These are phyloP conservation scores for Haplosporangium sp. DNA, from an alignment of 371 early-diverging fungal species.

Conservation along the genomic window DNA sequence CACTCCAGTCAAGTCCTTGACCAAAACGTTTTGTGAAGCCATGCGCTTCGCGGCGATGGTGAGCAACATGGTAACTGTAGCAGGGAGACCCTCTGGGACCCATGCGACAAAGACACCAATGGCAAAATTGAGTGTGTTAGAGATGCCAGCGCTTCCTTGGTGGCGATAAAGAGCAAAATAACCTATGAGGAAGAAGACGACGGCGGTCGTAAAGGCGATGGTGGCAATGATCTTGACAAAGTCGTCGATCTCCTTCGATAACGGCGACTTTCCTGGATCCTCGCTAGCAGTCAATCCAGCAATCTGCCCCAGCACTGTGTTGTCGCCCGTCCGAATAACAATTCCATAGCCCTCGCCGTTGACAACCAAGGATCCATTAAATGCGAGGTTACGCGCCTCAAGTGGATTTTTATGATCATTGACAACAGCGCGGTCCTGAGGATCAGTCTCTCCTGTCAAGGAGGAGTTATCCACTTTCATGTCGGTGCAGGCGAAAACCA, in stretches of 20 bases:
- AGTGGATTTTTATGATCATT: slow-evolving; percentile 81
- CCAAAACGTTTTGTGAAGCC: slow-evolving; percentile 88
- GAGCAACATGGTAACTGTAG: slow-evolving; percentile 90
- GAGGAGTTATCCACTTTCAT: slow-evolving; percentile 97
- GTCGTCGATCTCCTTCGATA: slow-evolving; percentile 80
- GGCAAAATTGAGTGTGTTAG: slow-evolving; percentile 86
- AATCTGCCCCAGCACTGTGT: slow-evolving; percentile 94
- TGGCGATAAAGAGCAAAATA: slow-evolving; percentile 54
- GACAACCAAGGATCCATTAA: slow-evolving; percentile 89
- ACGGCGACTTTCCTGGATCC: slow-evolving; percentile 74
- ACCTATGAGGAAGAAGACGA: slow-evolving; percentile 87
- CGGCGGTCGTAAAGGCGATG: slow-evolving; percentile 79
- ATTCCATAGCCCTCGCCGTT: slow-evolving; percentile 92
- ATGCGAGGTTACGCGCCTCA: slow-evolving; percentile 91
- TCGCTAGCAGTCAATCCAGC: slow-evolving; percentile 88
- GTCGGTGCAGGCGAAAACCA: slow-evolving; percentile 78
- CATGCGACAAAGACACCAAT: slow-evolving; percentile 90
- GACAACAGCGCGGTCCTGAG: slow-evolving; percentile 77
- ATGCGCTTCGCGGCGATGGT: slow-evolving; percentile 96
- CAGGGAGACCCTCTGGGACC: slow-evolving; percentile 93
- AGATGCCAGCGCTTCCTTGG: slow-evolving; percentile 66
- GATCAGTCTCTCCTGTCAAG: slow-evolving; percentile 96
- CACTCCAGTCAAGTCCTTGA: slow-evolving; percentile 95
- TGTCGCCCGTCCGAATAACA: slow-evolving; percentile 92
- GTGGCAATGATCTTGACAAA: slow-evolving; percentile 90